Conservation (phyloP, 208 protist genomes). For the Strigomonas culicis region DNA sequence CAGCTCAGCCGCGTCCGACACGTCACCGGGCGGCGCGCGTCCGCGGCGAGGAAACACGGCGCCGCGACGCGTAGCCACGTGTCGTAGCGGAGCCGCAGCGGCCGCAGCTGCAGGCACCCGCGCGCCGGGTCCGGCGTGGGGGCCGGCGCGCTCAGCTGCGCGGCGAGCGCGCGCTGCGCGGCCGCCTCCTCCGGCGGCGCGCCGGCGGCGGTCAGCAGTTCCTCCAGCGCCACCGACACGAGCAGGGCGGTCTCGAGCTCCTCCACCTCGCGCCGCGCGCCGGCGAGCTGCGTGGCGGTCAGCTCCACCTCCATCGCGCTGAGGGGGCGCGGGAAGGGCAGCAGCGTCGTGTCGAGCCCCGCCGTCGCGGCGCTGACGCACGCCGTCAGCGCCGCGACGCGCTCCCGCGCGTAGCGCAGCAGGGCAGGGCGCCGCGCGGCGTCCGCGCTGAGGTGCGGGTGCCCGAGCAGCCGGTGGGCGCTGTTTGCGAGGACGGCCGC, state of each 20-base stretch:
- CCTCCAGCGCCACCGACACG: conserved; percentile 45
- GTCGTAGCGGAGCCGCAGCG: not conserved
- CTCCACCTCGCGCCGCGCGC: conserved; percentile 37
- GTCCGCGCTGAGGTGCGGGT: not conserved
- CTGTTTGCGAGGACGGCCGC: conserved; percentile 19
- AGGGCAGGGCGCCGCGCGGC: not conserved
- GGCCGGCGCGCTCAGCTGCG: conserved; percentile 4
- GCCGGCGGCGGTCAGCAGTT: conserved; percentile 29
- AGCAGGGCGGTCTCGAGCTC: conserved; percentile 61
- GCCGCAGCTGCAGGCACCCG: not conserved
- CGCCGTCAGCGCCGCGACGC: not conserved
- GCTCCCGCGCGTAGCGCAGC: not conserved
- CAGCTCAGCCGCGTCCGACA: conserved; percentile 49
- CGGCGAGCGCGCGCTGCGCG: not conserved
- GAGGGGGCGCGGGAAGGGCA: conserved; percentile 10
- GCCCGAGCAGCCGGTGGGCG: not conserved
- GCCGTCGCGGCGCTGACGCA: not conserved
- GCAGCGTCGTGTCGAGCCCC: not conserved
- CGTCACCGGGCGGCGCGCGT: not conserved
- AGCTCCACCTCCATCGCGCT: conserved; percentile 31
- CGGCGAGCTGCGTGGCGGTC: conserved; percentile 30
- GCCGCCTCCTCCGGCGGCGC: not conserved
- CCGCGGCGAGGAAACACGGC: conserved; percentile 5
- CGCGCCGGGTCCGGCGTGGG: not conserved
- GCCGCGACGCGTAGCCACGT: not conserved